Percentiles rank a stretch among this genome's conserved stretches.
phyloP scores from a whole-genome alignment of 805 yeast genomes.

The Pichia cephalocereana region DNA sequence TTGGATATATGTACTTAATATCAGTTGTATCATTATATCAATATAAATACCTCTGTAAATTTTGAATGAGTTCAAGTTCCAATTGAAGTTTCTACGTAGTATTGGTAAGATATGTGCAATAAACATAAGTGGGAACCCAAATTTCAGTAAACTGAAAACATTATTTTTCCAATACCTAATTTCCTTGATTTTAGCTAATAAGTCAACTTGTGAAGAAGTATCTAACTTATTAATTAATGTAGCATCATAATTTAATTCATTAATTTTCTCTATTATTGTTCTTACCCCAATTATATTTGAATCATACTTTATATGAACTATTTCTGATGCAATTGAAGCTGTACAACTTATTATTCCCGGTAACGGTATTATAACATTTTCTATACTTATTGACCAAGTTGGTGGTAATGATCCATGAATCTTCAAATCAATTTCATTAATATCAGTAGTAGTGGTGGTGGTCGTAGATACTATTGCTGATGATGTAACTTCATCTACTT shows the following conservation, averaged over 20 bases:
- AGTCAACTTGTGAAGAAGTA: slow-evolving; percentile 56
- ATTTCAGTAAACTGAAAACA: slow-evolving; percentile 39
- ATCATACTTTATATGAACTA: slow-evolving; percentile 45
- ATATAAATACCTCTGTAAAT: slow-evolving; percentile 50
- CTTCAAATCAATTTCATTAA: slow-evolving; percentile 23
- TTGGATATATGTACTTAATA: slow-evolving; percentile 51
- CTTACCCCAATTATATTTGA: slow-evolving; percentile 52
- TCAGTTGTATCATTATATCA: slow-evolving; percentile 52
- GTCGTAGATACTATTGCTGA: background rate
- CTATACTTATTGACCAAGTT: slow-evolving; percentile 42
- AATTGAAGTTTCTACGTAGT: slow-evolving; percentile 18
- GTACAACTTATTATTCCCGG: slow-evolving; percentile 41
- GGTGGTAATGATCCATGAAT: slow-evolving; percentile 57
- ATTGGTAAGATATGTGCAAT: slow-evolving; percentile 42
- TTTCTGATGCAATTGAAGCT: slow-evolving; percentile 46
- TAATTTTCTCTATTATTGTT: slow-evolving; percentile 43
- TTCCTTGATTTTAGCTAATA: slow-evolving; percentile 63
- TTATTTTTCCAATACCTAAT: slow-evolving; percentile 59
- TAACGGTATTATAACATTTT: slow-evolving; percentile 32
- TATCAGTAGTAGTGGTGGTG: slow-evolving; percentile 1
- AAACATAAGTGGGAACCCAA: slow-evolving; percentile 55
- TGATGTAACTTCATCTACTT: slow-evolving; percentile 20
- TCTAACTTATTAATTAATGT: slow-evolving; percentile 39
- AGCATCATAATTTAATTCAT: slow-evolving; percentile 47
- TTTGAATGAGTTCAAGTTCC: slow-evolving; percentile 6